Percentiles rank a stretch among this genome's conserved stretches.
phyloP scores from a whole-genome alignment of 495 filamentous ascomycete genomes.

The Aspergillus asperescens region DNA sequence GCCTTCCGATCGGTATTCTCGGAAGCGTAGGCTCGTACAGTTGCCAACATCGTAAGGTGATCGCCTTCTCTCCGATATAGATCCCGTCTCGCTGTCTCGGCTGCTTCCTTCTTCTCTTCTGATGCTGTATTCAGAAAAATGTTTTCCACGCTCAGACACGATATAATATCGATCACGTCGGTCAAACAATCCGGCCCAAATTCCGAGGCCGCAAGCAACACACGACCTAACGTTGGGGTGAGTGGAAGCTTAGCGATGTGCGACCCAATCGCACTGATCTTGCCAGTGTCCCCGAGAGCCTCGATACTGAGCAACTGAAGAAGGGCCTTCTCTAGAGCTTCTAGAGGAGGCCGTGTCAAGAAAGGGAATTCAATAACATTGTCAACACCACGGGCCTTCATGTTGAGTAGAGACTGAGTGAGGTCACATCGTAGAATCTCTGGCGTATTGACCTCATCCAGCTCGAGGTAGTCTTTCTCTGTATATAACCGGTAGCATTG shows the following conservation, averaged over 20 bases:
- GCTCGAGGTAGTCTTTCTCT: constrained; percentile 61
- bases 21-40: constrained; percentile 73
- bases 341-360: constrained; percentile 71
- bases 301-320: constrained; percentile 72
- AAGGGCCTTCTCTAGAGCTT: constrained; percentile 77
- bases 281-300: constrained; percentile 66
- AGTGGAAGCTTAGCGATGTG: constrained; percentile 81
- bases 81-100: constrained; percentile 64
- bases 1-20: constrained; percentile 66
- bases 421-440: constrained; percentile 91
- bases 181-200: constrained; percentile 63
- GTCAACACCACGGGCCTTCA: constrained; percentile 86
- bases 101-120: constrained; percentile 76
- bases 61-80: constrained; percentile 82
- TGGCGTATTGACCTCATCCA: constrained; percentile 72
- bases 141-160: constrained; percentile 81
- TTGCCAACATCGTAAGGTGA: constrained; percentile 76
- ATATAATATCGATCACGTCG: constrained; percentile 88
- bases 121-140: constrained; percentile 76
- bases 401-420: constrained; percentile 76
- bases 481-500: constrained; percentile 91
- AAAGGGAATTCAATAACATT: constrained; percentile 81
- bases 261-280: constrained; percentile 66
- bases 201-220: constrained; percentile 73
- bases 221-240: constrained; percentile 72